A percentile compares a stretch with the other conserved stretches of the same genome.
phyloP scores from a whole-genome alignment of 164 flowering plant genomes.

The Magnolia kwangsiensis region DNA sequence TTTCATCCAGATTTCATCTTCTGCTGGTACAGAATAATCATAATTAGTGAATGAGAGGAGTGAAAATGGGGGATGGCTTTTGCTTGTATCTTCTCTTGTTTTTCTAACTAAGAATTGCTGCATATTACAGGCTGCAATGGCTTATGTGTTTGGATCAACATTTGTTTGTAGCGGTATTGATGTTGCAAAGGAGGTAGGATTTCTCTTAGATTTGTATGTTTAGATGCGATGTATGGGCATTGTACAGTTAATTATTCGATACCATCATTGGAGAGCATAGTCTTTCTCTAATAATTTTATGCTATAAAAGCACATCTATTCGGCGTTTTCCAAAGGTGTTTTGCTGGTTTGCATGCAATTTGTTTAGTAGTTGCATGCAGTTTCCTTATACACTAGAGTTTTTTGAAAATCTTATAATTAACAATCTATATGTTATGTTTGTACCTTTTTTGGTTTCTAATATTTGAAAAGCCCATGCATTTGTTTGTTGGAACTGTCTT shows the following conservation, averaged over 20 bases:
- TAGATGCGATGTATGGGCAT: neutral
- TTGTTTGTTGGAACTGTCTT: neutral
- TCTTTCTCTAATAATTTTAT: neutral
- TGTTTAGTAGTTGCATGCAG: neutral
- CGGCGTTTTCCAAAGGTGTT: neutral
- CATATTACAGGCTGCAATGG: conserved; percentile 74
- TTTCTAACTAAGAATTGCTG: conserved; percentile 15
- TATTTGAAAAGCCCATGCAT: neutral
- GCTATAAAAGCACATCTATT: neutral
- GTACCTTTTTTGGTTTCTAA: neutral
- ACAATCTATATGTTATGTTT: too few species aligned
- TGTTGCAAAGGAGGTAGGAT: conserved; percentile 84
- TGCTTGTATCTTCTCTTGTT: neutral
- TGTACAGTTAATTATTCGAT: neutral
- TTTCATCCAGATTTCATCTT: neutral
- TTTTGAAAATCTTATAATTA: neutral
- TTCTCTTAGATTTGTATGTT: neutral
- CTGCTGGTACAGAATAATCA: neutral
- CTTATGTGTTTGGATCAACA: conserved; percentile 90
- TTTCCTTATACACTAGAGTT: neutral
- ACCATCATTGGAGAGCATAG: neutral
- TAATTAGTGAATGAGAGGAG: neutral
- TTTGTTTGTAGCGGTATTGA: conserved; percentile 82
- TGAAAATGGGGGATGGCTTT: neutral
- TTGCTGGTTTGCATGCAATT: neutral